Base-by-base conservation (phyloP, 2,329 filamentous ascomycete species). In the Phaeosphaeriaceae sp. region DNA sequence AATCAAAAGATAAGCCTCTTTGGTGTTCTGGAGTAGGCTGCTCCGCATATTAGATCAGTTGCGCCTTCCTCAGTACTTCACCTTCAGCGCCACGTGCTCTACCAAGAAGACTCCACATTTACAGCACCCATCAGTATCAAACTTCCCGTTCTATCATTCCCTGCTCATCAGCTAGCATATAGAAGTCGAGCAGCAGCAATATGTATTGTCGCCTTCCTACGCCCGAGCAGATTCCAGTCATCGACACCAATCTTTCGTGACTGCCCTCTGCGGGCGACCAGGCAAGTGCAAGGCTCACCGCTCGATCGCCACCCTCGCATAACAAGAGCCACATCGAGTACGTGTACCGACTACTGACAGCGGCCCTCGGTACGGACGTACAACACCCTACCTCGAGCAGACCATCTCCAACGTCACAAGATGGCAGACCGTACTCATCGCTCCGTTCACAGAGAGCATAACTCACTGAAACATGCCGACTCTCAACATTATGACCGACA, bases 391-490 rank as follows among this genome's bases (percentile, higher is more conserved):
- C 36, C n/a, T n/a, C n/a, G n/a, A n/a, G n/a, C n/a, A n/a, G n/a
- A n/a, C n/a, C n/a, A n/a, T n/a, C n/a, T n/a, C n/a, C n/a, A n/a
- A n/a, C n/a, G n/a, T n/a, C n/a, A n/a, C n/a, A n/a, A n/a, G n/a
- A 40, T 40, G 36, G 11, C 19, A 1, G 27, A 40, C 24, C 4
- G 7, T 10, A 22, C 44, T 25, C 44, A 6, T 7, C 44, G 20
- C 44, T 31, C 19, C n/a, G 21, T 27, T 10, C 48, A 48, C 10
- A 9, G 25, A 11, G 3, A 13, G 4, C 25, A 49, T 50, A n/a
- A 17, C 58, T 15, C 62, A 61, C 17, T 25, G 11, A 33, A 20
- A 36, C 36, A 40, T 3, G 19, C 7, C 9, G 24, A 48, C 15
- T 5, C n/a, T 17, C 15, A 1, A 48, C 25, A 27, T 13, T 20